Percentiles rank a stretch among this genome's conserved stretches.
Evolutionary conservation across 192 early-diverging fungal species (phyloP).

Genomic region (Ambispora gerdemannii): DNA sequence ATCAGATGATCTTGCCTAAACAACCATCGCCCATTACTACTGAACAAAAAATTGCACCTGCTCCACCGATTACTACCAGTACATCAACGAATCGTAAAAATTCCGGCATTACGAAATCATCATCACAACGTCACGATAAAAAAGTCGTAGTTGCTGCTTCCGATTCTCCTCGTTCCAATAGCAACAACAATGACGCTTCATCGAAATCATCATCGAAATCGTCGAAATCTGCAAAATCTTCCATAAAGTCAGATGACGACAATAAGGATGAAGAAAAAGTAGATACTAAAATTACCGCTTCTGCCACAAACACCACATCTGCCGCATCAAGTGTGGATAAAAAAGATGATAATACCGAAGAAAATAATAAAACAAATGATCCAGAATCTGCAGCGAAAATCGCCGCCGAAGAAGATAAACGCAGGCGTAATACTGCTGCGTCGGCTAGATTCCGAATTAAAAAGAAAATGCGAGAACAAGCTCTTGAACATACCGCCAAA

Average conservation of each 20-base stretch:
- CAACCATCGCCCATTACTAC: not conserved
- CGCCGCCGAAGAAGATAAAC: constrained; percentile 78
- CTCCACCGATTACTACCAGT: not conserved
- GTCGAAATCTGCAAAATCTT: not conserved
- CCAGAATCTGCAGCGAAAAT: constrained; percentile 30
- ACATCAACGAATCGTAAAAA: not conserved
- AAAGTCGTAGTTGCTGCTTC: not conserved
- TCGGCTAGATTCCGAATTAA: constrained; percentile 92
- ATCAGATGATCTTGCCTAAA: not conserved
- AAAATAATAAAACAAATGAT: constrained; percentile 4
- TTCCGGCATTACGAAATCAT: not conserved
- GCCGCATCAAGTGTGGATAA: not conserved
- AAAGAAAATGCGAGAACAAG: constrained; percentile 90
- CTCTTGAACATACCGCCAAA: constrained; percentile 76
- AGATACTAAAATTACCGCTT: not conserved
- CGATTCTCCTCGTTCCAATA: not conserved
- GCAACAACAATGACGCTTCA: no score
- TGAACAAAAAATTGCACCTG: not conserved
- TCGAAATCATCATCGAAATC: not conserved
- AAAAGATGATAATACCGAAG: not conserved
- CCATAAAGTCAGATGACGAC: not conserved
- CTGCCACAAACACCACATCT: not conserved
- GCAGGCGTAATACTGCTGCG: constrained; percentile 91
- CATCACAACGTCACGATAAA: not conserved
- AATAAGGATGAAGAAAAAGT: not conserved